Base-by-base conservation (phyloP, 2,329 filamentous ascomycete genomes). In the Ophiostoma ulmi region DNA sequence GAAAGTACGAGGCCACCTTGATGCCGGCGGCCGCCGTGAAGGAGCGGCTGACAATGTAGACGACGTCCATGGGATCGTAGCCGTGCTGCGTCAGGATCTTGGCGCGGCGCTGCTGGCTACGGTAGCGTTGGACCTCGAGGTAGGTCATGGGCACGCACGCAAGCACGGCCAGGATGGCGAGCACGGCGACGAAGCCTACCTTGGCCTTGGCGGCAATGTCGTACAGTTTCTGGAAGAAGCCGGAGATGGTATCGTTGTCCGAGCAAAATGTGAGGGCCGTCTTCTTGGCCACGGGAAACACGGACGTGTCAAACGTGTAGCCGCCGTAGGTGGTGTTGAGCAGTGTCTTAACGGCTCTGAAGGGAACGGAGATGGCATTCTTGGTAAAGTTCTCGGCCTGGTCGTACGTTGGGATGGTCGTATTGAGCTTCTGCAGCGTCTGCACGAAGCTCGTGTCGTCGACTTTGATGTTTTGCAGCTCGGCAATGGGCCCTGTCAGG, bases 211-310 rank as follows among this genome's bases (percentile, higher is more conserved):
- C 81, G n/a, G 90, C 87, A 64, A 93, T 83, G 36, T 87, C 80
- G 68, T 88, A 87, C 1, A 98, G 83, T 14, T 84, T 84, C 71
- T 89, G 82, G 79, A 99, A 99, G 83, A 98, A 98, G 74, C 89
- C 84, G 77, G 90, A 88, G 79, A 99, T 91, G 41, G 87, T 88
- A 74, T 92, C 86, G 80, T 95, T 93, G 77, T 93, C 88, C 61
- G 92, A 92, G 82, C 95, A 99, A 81, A 99, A 98, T 0, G 86
- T 90, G 69, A 99, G 83, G 52, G 88, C 82, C 79, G 96, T 86
- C 81, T 97, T 97, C 75, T 90, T 82, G 1, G 95, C 93, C 2
- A 97, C 85, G 0, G 94, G 93, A 75, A 99, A 94, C 11, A 90
- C 80, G 14, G 87, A 86, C 20, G 88, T 85, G 77, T 97, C 88